Conservation (phyloP, 176 grass and related monocot species). For the bread wheat (Triticum aestivum) region DNA sequence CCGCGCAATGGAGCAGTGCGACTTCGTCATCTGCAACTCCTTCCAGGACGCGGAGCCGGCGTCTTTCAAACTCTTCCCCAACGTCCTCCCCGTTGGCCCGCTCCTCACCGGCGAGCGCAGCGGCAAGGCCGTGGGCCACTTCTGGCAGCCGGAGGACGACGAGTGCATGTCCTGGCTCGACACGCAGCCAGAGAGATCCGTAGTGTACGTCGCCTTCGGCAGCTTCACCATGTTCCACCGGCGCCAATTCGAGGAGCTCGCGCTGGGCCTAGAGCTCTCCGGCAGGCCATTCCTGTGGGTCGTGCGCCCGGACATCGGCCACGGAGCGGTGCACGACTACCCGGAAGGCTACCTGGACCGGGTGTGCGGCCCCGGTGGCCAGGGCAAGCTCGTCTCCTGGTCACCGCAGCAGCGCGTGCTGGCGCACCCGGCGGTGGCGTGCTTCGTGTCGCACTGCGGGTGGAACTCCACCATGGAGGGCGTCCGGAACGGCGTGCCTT, state of each 20-base stretch:
- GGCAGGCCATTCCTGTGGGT: conserved; percentile 38
- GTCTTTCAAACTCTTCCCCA: conserved; percentile 5
- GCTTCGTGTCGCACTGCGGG: conserved; percentile 54
- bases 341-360: not conserved
- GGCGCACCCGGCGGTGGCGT: conserved; percentile 27
- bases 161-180: conserved; percentile 52
- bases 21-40: conserved; percentile 48
- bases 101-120: conserved; percentile 23
- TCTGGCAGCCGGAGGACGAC: conserved; percentile 32
- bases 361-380: not conserved
- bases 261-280: conserved; percentile 33
- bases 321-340: not conserved
- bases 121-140: conserved; percentile 47
- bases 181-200: conserved; percentile 19
- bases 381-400: not conserved
- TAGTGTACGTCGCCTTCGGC: conserved; percentile 49
- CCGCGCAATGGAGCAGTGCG: not conserved
- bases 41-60: conserved; percentile 32
- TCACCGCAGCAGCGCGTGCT: conserved; percentile 16
- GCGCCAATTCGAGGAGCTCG: conserved; percentile 41
- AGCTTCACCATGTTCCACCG: conserved; percentile 34
- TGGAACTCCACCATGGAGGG: conserved; percentile 61
- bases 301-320: conserved; percentile 12
- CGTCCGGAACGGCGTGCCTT: conserved; percentile 34
- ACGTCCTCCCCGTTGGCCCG: conserved; percentile 44